Conservation (phyloP, 257 asterid genomes). For the Primulina tabacum region DNA sequence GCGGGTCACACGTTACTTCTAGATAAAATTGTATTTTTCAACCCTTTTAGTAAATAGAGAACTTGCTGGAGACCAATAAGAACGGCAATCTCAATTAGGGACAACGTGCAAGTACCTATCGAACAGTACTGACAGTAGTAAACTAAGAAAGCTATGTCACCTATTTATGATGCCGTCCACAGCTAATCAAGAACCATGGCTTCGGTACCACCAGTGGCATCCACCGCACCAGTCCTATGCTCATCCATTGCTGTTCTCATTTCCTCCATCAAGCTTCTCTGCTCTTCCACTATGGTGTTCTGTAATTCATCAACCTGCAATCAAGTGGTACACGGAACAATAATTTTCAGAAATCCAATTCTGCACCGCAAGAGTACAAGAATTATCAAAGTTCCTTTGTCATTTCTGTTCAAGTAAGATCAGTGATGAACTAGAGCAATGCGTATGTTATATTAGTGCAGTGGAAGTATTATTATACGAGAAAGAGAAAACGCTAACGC, state of each 20-base stretch:
- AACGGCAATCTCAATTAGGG: background rate
- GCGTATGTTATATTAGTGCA: background rate
- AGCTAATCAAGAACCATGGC: constrained; percentile 77
- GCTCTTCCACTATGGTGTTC: constrained; percentile 87
- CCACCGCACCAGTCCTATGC: constrained; percentile 54
- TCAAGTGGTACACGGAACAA: constrained; percentile 16
- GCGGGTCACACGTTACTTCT: background rate
- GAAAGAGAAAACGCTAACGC: background rate
- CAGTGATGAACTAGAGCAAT: background rate
- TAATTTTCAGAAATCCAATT: background rate
- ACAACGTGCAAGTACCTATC: background rate
- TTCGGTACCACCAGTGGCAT: constrained; percentile 57
- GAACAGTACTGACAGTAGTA: background rate
- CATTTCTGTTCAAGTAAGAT: constrained; percentile 1
- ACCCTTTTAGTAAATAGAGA: background rate
- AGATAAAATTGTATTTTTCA: background rate
- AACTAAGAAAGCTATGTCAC: constrained; percentile 5
- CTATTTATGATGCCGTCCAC: constrained; percentile 10
- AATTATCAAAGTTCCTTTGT: background rate
- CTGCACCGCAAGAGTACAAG: background rate
- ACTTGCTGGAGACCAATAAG: background rate
- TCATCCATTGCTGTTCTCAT: constrained; percentile 69
- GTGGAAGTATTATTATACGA: background rate
- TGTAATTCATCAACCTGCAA: constrained; percentile 93
- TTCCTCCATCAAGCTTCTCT: constrained; percentile 77